A percentile compares a stretch with the other conserved stretches of the same genome.
These are phyloP conservation scores for Stromatinia cepivora DNA, from an alignment of 2,329 filamentous ascomycete genomes.

Conservation along the genomic window DNA sequence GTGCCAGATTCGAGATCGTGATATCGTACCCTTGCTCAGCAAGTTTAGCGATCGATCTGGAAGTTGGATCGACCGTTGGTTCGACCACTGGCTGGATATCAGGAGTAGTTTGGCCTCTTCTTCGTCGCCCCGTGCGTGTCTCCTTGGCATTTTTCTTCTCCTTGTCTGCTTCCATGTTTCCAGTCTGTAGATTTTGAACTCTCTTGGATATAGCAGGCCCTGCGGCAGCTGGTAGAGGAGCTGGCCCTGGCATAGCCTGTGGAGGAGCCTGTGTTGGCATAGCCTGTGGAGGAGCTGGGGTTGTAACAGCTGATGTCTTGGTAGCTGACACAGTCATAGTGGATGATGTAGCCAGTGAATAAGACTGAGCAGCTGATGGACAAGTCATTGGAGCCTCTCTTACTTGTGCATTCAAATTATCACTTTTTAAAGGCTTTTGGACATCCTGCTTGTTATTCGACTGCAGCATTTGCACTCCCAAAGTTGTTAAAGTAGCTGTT, in stretches of 20 bases:
- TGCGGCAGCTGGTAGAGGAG: too few relatives aligned
- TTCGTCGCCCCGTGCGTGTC: too few relatives aligned
- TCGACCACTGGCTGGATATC: background rate
- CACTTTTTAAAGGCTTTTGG: background rate
- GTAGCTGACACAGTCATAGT: background rate
- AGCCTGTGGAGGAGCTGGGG: background rate
- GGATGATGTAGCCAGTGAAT: background rate
- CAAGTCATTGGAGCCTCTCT: background rate
- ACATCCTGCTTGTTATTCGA: background rate
- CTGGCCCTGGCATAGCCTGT: too few relatives aligned
- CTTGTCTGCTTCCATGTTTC: background rate
- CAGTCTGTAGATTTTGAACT: background rate
- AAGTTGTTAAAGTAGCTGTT: background rate
- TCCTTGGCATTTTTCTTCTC: background rate
- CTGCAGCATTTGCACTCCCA: background rate
- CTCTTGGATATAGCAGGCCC: background rate
- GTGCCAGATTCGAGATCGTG: background rate
- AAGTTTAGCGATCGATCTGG: background rate
- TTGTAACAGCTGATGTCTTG: background rate
- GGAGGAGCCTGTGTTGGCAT: too few relatives aligned
- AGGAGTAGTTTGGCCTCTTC: background rate
- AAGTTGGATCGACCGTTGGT: too few relatives aligned
- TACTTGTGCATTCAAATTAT: background rate
- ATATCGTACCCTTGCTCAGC: background rate
- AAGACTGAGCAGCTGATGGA: background rate